Conservation (phyloP, 257 asterid species). For the Nicotiana tomentosiformis region DNA sequence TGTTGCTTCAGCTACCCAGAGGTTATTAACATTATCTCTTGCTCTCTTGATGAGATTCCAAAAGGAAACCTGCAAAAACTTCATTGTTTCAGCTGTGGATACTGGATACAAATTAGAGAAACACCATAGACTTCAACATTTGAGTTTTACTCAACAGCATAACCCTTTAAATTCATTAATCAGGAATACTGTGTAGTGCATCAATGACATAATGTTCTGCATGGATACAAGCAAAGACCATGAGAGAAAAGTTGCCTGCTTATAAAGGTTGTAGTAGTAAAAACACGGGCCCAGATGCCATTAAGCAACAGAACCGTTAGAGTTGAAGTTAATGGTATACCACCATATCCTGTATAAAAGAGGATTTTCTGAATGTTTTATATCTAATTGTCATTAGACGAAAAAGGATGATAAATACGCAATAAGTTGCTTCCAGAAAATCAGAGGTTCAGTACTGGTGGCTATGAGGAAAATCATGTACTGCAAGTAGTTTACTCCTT, state of each 20-base stretch:
- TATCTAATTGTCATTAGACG: neutral
- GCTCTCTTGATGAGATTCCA: conserved; percentile 78
- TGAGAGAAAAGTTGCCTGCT: neutral
- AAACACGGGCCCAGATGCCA: neutral
- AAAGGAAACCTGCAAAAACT: conserved; percentile 65
- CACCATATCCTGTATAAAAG: neutral
- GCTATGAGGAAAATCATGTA: neutral
- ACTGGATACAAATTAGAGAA: neutral
- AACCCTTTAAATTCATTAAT: neutral
- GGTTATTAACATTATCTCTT: conserved; percentile 54
- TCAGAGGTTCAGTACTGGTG: neutral
- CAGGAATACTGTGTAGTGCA: neutral
- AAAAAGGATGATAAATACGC: neutral
- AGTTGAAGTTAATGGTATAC: neutral
- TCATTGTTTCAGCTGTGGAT: neutral
- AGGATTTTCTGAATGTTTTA: neutral
- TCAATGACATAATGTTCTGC: neutral
- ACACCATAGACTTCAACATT: neutral
- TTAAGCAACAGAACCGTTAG: neutral
- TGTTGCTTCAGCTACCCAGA: conserved; percentile 96
- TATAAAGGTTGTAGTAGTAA: conserved; percentile 2
- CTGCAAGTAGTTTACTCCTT: neutral
- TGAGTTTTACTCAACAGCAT: neutral
- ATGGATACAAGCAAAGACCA: neutral
- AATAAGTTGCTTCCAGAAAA: conserved; percentile 4